Percentiles rank a stretch among this genome's conserved stretches.
Conservation (phyloP, 768 basidiomycete genomes). For the Phanerochaete carnosa region DNA sequence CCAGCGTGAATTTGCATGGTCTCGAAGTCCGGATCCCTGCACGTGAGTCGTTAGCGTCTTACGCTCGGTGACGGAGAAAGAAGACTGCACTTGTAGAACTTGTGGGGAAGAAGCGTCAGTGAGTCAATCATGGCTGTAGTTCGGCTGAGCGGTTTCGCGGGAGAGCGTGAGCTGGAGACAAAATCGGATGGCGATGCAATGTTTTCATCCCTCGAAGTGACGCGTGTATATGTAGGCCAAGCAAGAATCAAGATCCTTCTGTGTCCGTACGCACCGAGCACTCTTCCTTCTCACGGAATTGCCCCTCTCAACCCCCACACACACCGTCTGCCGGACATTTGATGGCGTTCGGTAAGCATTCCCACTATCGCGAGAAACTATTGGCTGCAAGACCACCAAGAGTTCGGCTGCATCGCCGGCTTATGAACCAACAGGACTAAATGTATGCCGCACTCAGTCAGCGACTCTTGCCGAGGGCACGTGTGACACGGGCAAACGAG, state of each 20-base stretch:
- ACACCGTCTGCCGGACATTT: not conserved
- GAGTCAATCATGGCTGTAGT: not conserved
- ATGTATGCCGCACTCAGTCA: not conserved
- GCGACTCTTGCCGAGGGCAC: not conserved
- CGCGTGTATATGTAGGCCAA: not conserved
- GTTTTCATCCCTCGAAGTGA: not conserved
- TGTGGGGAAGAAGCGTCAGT: not conserved
- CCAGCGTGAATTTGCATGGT: slow-evolving; percentile 81
- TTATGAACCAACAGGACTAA: not conserved
- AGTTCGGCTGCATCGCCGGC: not conserved
- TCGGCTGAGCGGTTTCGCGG: not conserved
- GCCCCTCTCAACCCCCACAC: not conserved
- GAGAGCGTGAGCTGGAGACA: not conserved
- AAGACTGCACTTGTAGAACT: slow-evolving; percentile 2
- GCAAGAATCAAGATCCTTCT: not conserved
- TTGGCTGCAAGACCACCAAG: not conserved
- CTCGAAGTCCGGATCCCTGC: slow-evolving; percentile 64
- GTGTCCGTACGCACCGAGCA: not conserved
- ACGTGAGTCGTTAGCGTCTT: not conserved
- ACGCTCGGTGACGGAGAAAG: too few species aligned
- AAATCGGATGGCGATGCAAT: not conserved
- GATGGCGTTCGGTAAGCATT: not conserved
- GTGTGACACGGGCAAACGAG: not conserved
- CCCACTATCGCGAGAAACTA: not conserved
- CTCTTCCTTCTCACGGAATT: not conserved